These are phyloP conservation scores for Lablab purpureus DNA, from an alignment of 306 rosid genomes.

Conservation along the genomic window DNA sequence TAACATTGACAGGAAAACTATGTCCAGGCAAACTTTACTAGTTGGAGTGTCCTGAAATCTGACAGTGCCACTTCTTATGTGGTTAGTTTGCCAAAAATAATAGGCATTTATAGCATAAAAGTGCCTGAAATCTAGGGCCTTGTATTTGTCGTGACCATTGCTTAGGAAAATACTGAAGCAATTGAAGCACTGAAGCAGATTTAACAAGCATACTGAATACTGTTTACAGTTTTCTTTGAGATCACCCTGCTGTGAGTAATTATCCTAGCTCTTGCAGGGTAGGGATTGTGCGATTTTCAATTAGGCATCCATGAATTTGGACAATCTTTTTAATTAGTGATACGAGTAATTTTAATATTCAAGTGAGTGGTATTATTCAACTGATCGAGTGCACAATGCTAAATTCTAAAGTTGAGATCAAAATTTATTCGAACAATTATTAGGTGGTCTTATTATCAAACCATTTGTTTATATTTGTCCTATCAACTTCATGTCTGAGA, in stretches of 20 bases:
- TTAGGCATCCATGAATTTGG: not conserved
- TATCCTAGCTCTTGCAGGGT: not conserved
- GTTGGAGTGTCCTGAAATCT: not conserved
- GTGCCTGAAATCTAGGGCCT: not conserved
- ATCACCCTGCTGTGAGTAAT: not conserved
- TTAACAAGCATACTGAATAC: not conserved
- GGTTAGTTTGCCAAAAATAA: not conserved
- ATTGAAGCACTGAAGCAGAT: not conserved
- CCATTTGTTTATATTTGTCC: too few relatives aligned
- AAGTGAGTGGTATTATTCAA: too few relatives aligned
- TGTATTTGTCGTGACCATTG: not conserved
- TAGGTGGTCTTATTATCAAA: too few relatives aligned
- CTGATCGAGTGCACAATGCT: too few relatives aligned
- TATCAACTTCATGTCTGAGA: too few relatives aligned
- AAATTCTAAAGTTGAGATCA: too few relatives aligned
- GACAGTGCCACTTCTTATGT: not conserved
- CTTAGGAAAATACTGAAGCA: not conserved
- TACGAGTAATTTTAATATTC: too few relatives aligned
- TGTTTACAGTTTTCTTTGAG: not conserved
- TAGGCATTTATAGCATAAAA: not conserved
- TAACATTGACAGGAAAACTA: not conserved
- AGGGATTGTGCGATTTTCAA: not conserved
- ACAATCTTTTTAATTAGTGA: not conserved
- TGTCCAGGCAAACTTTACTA: not conserved
- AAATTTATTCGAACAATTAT: too few relatives aligned